These are phyloP conservation scores for Pestalotiopsis sp. DNA, from an alignment of 2,329 filamentous ascomycete genomes.

Conservation along the genomic window DNA sequence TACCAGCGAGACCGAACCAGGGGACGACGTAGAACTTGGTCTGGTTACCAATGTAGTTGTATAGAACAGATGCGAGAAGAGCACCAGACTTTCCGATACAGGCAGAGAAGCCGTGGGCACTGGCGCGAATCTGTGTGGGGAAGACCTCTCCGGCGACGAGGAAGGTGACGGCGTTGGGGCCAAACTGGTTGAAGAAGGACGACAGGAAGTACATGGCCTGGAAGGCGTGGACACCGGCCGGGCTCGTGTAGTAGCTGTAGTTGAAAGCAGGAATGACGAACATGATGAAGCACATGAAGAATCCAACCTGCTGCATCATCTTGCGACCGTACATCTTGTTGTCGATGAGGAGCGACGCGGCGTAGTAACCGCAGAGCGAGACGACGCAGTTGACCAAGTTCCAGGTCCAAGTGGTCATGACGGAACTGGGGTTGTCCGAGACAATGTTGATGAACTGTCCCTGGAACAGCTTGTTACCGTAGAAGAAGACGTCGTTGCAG, in stretches of 20 bases:
- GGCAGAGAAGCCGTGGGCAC: constrained; percentile 93
- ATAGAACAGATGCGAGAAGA: constrained; percentile 82
- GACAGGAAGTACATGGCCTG: constrained; percentile 98
- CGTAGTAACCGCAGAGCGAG: constrained; percentile 85
- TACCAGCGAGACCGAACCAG: constrained; percentile 87
- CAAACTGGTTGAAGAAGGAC: constrained; percentile 99
- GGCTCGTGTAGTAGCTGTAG: constrained; percentile 78
- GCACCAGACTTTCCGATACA: constrained; percentile 88
- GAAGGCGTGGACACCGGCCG: constrained; percentile 79
- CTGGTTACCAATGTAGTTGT: constrained; percentile 89
- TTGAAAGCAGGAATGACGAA: constrained; percentile 91
- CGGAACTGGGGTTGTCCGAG: constrained; percentile 66
- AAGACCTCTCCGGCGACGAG: constrained; percentile 95
- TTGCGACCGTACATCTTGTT: constrained; percentile 97
- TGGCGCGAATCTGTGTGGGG: constrained; percentile 89
- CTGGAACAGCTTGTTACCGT: constrained; percentile 98
- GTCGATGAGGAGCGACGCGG: constrained; percentile 86
- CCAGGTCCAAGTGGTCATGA: constrained; percentile 90
- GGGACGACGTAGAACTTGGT: constrained; percentile 91
- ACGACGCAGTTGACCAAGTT: constrained; percentile 90
- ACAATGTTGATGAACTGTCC: constrained; percentile 86
- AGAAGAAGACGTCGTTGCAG: constrained; percentile 98
- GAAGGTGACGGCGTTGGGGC: constrained; percentile 95
- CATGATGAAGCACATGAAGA: constrained; percentile 89
- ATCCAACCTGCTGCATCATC: constrained; percentile 94